Evolutionary conservation across 2,329 filamentous ascomycete genomes (phyloP).

Genomic region (Trichoderma atrobrunneum): DNA sequence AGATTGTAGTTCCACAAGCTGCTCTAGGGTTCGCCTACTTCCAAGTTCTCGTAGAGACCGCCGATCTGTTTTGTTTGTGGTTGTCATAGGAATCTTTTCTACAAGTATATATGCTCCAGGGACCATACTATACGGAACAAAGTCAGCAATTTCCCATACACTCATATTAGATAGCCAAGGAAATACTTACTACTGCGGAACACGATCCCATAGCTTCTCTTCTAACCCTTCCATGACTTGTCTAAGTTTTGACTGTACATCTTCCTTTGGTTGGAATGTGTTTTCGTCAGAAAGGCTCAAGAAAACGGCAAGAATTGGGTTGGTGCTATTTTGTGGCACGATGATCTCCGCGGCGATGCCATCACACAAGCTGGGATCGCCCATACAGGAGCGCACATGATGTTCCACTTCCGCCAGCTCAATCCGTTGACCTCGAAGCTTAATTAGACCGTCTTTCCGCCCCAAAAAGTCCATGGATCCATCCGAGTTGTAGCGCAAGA

Average conservation of each 20-base stretch:
- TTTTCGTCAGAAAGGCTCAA: neutral
- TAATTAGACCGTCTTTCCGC: slow-evolving; percentile 3
- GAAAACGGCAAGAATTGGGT: slow-evolving; percentile 13
- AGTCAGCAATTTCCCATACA: neutral
- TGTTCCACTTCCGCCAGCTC: slow-evolving; percentile 13
- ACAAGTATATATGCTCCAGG: slow-evolving; percentile 10
- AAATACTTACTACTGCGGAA: slow-evolving; percentile 14
- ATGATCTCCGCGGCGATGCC: slow-evolving; percentile 14
- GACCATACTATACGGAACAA: slow-evolving; percentile 3
- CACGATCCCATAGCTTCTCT: slow-evolving; percentile 2
- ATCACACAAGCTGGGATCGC: neutral
- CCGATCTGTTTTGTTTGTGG: slow-evolving; percentile 14
- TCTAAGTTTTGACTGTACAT: neutral
- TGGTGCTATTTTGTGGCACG: slow-evolving; percentile 2
- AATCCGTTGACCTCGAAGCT: slow-evolving; percentile 16
- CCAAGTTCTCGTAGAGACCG: neutral
- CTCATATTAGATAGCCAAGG: neutral
- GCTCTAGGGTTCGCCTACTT: slow-evolving; percentile 2
- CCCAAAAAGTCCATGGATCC: slow-evolving; percentile 11
- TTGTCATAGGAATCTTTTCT: slow-evolving; percentile 9
- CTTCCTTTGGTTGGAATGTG: neutral
- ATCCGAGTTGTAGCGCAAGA: slow-evolving; percentile 14
- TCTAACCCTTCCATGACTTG: slow-evolving; percentile 8
- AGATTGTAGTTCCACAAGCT: neutral
- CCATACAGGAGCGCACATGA: slow-evolving; percentile 5